Percentiles rank a stretch among this genome's conserved stretches.
Conservation (phyloP, 179 eudicot genomes). For the Beta corolliflora region DNA sequence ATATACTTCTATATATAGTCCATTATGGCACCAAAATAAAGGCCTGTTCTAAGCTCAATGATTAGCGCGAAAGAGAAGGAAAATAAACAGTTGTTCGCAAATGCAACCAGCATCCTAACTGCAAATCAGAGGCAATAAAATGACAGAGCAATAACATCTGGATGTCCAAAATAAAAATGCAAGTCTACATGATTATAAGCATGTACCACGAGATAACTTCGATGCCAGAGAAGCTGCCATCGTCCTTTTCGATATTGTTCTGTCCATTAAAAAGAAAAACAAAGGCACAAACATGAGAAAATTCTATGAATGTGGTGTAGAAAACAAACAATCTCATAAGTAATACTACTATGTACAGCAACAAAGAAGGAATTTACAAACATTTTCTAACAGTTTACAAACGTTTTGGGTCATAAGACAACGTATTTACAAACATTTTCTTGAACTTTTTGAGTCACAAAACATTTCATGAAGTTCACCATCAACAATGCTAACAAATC, state of each 20-base stretch:
- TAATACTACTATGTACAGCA: background rate
- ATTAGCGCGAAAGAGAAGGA: background rate
- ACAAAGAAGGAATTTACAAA: background rate
- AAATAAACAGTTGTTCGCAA: background rate
- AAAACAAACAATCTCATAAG: background rate
- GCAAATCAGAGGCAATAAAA: background rate
- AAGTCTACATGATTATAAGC: background rate
- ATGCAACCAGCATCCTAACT: background rate
- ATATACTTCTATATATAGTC: too few species aligned
- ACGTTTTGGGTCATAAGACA: too few species aligned
- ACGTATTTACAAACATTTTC: background rate
- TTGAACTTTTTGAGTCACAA: background rate
- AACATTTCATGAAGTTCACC: background rate
- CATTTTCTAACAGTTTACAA: too few species aligned
- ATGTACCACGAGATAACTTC: conserved; percentile 32
- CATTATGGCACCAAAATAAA: background rate
- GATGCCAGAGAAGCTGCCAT: conserved; percentile 33
- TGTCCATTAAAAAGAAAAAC: background rate
- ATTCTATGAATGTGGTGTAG: background rate
- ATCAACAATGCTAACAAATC: background rate
- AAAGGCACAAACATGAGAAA: background rate
- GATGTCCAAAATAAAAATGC: background rate
- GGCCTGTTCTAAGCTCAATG: background rate
- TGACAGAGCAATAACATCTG: background rate
- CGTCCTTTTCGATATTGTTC: background rate